Base-by-base conservation (phyloP, 805 yeast genomes). In the Naumovozyma dairenensis region DNA sequence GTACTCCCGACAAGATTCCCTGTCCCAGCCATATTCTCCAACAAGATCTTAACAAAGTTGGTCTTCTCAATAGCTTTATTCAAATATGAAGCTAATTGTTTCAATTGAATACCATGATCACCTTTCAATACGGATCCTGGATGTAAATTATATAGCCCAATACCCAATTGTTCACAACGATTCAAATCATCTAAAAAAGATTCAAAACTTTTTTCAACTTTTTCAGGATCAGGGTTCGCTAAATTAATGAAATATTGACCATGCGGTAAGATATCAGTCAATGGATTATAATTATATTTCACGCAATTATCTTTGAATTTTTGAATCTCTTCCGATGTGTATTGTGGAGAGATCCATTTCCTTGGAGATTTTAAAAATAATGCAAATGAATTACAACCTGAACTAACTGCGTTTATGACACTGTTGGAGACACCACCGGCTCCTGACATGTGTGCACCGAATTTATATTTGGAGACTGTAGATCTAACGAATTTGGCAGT, bases 21-120 rank as follows among this genome's bases (percentile, higher is more conserved):
- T 46, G 85, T 93, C 7, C 98, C 98, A 2, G 98, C 96, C 98
- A 92, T 92, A 52, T 89, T 92, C 51, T 92, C 98, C 38, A 92
- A 67, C 9, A 92, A 93, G 28, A 92, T 77, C 49, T 80, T 87
- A 21, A 92, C 97, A 51, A 74, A 79, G 5, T 61, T 48, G 0
- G 98, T 92, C 36, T 74, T 75, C 17, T 59, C 58, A 31, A 82
- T 78, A 4, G 94, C 96, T 30, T 61, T 67, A 55, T 92, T 89
- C 42, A 92, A 77, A 45, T 80, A 80, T 16, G 66, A 65, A 0
- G 97, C 97, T 43, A 92, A 63, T 37, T 76, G 72, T 33, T 59
- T 60, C 25, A 87, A 59, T 1, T 93, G 85, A 14, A 64, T 71
- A 4, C 57, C 51, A 49, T 79, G 82, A 50, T 80, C 83, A 17